phyloP scores from a whole-genome alignment of 331 rosid genomes.

The Rosa hybrid region DNA sequence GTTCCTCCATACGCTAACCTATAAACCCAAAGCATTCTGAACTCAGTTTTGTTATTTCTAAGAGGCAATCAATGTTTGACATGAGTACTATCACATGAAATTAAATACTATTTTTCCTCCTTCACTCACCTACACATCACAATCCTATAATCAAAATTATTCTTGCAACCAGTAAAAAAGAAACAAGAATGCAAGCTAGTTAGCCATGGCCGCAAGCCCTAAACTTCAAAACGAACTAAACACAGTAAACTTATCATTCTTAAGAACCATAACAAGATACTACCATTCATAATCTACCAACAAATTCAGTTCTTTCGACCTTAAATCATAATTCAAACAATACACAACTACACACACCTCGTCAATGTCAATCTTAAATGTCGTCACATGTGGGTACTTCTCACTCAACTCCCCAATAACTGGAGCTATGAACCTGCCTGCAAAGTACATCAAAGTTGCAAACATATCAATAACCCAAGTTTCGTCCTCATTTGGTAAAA shows the following conservation, averaged over 20 bases:
- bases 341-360: slow-evolving; percentile 47
- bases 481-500: background rate
- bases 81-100: background rate
- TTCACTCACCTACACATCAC: background rate
- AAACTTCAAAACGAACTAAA: background rate
- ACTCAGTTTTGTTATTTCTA: background rate
- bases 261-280: background rate
- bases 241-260: background rate
- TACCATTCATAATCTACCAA: background rate
- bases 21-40: background rate
- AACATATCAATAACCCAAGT: background rate
- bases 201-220: background rate
- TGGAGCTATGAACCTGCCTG: slow-evolving; percentile 80
- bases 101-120: background rate
- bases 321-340: background rate
- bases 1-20: background rate
- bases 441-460: slow-evolving; percentile 9
- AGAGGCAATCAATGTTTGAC: background rate
- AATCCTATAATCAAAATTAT: background rate
- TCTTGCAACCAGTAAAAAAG: background rate
- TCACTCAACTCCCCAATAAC: slow-evolving; percentile 56
- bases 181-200: background rate
- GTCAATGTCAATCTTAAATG: slow-evolving; percentile 82
- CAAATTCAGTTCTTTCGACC: background rate
- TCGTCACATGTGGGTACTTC: slow-evolving; percentile 68